phyloP scores from a whole-genome alignment of 441 rosid species.

The Jatropha multifida region DNA sequence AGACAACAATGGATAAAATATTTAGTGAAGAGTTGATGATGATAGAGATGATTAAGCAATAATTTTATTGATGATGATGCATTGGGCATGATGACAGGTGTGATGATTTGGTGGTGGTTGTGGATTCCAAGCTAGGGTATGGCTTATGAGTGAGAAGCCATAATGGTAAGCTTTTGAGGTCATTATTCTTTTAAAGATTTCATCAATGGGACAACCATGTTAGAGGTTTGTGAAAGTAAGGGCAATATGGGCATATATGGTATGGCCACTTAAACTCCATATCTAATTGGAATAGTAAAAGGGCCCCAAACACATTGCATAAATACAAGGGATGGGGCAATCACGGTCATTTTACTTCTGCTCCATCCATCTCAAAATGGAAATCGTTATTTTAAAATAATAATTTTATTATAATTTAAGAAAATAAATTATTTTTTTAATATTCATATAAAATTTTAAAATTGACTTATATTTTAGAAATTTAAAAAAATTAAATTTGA shows the following conservation, averaged over 20 bases:
- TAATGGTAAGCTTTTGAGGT: background rate
- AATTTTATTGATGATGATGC: too few relatives aligned
- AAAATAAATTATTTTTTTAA: too few relatives aligned
- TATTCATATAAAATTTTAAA: too few relatives aligned
- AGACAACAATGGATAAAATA: too few relatives aligned
- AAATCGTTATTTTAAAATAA: too few relatives aligned
- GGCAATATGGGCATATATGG: background rate
- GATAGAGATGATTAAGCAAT: too few relatives aligned
- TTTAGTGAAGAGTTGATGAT: too few relatives aligned
- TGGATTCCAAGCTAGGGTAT: background rate
- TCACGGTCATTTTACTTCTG: too few relatives aligned
- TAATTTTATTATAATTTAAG: too few relatives aligned
- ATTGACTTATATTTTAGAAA: too few relatives aligned
- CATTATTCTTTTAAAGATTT: background rate
- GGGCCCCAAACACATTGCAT: background rate
- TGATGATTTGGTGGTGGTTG: background rate
- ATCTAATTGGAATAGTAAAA: background rate
- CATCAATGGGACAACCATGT: background rate
- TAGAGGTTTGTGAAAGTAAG: background rate
- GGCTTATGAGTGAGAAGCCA: constrained; percentile 4
- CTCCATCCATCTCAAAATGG: too few relatives aligned
- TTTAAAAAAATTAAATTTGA: too few relatives aligned
- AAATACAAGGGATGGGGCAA: background rate
- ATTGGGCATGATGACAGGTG: background rate
- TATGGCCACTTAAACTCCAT: background rate